Conservation (phyloP, 768 basidiomycete species). For the Rhodotorula diobovata region DNA sequence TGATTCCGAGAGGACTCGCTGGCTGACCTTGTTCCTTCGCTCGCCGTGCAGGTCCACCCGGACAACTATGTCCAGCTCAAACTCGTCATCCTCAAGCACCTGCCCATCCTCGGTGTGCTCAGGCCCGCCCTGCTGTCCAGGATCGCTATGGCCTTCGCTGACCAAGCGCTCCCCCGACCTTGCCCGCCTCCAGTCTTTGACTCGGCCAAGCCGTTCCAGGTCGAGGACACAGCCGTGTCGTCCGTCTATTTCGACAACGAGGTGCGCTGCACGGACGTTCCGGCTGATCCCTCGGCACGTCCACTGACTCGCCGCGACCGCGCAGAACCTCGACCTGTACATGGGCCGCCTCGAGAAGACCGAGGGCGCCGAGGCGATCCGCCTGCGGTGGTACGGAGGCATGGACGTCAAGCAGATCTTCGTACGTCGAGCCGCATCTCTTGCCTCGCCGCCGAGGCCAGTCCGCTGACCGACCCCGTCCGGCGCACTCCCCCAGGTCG, state of each 20-base stretch:
- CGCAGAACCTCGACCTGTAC: conserved; percentile 90
- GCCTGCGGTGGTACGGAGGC: conserved; percentile 95
- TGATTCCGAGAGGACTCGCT: no score
- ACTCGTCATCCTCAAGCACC: conserved; percentile 80
- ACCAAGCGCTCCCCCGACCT: not conserved
- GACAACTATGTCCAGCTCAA: conserved; percentile 93
- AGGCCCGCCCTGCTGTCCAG: no score
- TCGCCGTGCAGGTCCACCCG: conserved; percentile 60
- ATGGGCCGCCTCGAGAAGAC: conserved; percentile 96
- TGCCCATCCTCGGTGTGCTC: conserved; percentile 81
- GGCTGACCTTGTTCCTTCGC: not conserved
- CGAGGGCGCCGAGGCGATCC: conserved; percentile 94
- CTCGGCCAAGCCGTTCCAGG: conserved; percentile 83
- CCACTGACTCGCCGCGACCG: conserved; percentile 43
- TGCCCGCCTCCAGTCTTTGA: conserved; percentile 66
- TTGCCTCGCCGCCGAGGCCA: no score
- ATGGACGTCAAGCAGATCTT: conserved; percentile 51
- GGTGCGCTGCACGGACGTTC: not conserved
- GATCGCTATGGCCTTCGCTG: not conserved
- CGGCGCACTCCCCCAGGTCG: conserved; percentile 44
- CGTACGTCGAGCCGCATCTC: conserved; percentile 17
- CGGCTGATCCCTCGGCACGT: fast-evolving
- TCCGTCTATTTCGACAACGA: conserved; percentile 71
- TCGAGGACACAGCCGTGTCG: conserved; percentile 68
- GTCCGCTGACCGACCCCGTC: conserved; percentile 36